Base-by-base conservation (phyloP, 805 yeast species). In the Yamadazyma laniorum region DNA sequence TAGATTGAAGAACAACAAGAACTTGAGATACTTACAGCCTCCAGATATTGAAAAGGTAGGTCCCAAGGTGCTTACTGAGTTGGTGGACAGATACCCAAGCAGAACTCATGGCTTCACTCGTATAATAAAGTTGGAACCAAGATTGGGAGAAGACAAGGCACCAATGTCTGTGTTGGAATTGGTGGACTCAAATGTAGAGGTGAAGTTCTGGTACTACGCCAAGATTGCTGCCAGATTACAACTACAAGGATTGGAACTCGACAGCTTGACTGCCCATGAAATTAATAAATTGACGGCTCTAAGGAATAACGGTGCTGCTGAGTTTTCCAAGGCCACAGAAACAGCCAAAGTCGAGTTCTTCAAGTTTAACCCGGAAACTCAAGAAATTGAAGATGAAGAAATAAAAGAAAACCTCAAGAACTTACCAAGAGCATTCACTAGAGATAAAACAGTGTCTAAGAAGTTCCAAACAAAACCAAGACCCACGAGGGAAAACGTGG, bases 31-130 rank as follows among this genome's bases (percentile, higher is more conserved):
- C 42, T 66, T 67, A 7, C 85, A 82, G 9, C 82, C 85, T 17
- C 80, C 61, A 2, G 67, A 59, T 39, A 52, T 60, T 15, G 57
- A 44, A 3, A 74, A 56, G 37, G 44, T 52, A 12, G 74, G 63
- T 12, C 79, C 85, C n/a, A 86, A 84, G 54, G 63, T 93, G 30
- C 67, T 83, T 43, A 74, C 71, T 13, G 87, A 77, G 29, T 67
- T 90, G 28, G 76, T 79, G 3, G 70, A 76, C 29, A 71, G 95
- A 40, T 90, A 85, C 55, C 53, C 66, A 3, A 52, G 61, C 17
- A 76, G 96, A 63, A 55, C 61, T 1, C 85, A 88, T 44, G 97
- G 97, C 1, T 91, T 82, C 65, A 88, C 97, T 3, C 77, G 98
- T 49, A 77, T 91, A 37, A 65, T 89, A 45, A 81, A 77, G 50